Evolutionary conservation across 768 basidiomycete species (phyloP).

Genomic region (Lanmaoa pseudosensibilis): DNA sequence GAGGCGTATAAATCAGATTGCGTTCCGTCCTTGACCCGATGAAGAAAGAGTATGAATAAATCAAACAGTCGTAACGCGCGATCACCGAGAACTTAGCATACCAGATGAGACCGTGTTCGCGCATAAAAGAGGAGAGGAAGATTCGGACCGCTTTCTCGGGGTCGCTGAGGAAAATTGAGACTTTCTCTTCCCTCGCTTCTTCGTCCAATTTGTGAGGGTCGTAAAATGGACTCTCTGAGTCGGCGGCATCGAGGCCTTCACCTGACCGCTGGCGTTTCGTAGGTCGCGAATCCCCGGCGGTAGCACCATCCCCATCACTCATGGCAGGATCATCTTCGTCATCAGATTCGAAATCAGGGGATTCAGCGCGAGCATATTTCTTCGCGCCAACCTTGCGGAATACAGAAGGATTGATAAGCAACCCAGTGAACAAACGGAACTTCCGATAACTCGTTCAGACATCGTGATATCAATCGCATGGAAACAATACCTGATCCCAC

Average conservation of each 20-base stretch:
- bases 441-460: constrained; percentile 28
- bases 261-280: constrained; percentile 28
- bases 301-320: neutral
- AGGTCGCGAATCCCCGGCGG: constrained; percentile 7
- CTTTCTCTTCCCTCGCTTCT: constrained; percentile 42
- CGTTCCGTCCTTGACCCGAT: constrained; percentile 41
- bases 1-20: constrained; percentile 51
- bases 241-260: constrained; percentile 13
- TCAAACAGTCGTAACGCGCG: neutral
- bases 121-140: constrained; percentile 71
- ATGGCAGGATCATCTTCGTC: constrained; percentile 24
- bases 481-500: constrained; percentile 62
- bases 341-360: constrained; percentile 37
- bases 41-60: neutral
- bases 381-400: constrained; percentile 34
- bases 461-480: neutral
- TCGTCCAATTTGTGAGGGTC: constrained; percentile 37
- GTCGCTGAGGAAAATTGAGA: constrained; percentile 57
- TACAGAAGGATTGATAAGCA: constrained; percentile 48
- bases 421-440: constrained; percentile 63
- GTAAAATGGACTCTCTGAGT: constrained; percentile 34
- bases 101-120: constrained; percentile 70
- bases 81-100: constrained; percentile 30
- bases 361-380: constrained; percentile 32
- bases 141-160: constrained; percentile 58